Percentiles rank a stretch among this genome's conserved stretches.
Evolutionary conservation across 306 rosid species (phyloP).

Genomic region (Cicer cuneatum): DNA sequence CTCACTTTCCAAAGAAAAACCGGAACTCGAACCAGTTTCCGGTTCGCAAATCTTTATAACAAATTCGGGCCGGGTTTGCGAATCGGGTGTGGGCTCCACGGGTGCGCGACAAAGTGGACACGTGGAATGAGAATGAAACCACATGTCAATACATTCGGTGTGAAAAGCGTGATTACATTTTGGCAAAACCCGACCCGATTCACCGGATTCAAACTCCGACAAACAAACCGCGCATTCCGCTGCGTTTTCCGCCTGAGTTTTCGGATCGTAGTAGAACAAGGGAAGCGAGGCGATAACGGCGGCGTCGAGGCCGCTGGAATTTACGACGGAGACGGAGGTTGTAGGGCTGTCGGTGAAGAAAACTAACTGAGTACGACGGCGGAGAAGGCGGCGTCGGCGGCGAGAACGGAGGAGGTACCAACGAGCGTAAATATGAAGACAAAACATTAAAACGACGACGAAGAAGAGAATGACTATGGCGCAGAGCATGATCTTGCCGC

Average conservation of each 20-base stretch:
- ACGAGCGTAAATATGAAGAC: slow-evolving; percentile 81
- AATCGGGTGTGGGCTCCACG: slow-evolving; percentile 52
- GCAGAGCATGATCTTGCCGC: slow-evolving; percentile 77
- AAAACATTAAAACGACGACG: slow-evolving; percentile 68
- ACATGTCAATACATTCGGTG: slow-evolving; percentile 84
- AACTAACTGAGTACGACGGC: slow-evolving; percentile 50
- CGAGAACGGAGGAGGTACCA: slow-evolving; percentile 71
- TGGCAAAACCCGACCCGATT: slow-evolving; percentile 75
- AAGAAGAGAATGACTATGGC: slow-evolving; percentile 69
- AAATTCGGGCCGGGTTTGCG: slow-evolving; percentile 28
- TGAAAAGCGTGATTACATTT: slow-evolving; percentile 77
- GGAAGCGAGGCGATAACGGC: slow-evolving; percentile 65
- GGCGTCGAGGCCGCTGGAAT: slow-evolving; percentile 64
- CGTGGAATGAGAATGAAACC: slow-evolving; percentile 84
- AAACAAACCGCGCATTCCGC: slow-evolving; percentile 85
- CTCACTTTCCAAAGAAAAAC: background rate
- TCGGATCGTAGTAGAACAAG: slow-evolving; percentile 53
- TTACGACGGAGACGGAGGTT: background rate
- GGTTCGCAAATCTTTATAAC: slow-evolving; percentile 42
- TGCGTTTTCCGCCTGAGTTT: slow-evolving; percentile 42
- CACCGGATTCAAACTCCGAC: slow-evolving; percentile 72
- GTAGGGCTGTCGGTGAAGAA: slow-evolving; percentile 44
- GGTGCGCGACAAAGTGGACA: slow-evolving; percentile 82
- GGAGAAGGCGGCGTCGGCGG: slow-evolving; percentile 56
- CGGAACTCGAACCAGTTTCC: slow-evolving; percentile 51